Conservation (phyloP, 2,329 filamentous ascomycete species). For the Diaporthe vexans region DNA sequence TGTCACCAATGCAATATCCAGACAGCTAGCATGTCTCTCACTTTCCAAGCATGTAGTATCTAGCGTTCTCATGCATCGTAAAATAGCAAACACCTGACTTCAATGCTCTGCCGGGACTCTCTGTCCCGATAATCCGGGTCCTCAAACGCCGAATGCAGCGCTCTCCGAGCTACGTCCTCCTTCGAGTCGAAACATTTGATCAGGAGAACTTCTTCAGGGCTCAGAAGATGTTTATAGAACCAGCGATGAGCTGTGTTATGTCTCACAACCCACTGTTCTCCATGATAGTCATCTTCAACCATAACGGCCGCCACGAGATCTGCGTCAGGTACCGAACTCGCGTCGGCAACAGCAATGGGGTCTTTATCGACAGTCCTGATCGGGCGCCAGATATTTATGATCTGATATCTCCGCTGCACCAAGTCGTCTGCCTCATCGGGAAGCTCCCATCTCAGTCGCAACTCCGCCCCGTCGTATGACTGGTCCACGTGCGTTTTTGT, state of each 20-base stretch:
- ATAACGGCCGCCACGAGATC: slow-evolving; percentile 57
- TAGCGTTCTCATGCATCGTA: background rate
- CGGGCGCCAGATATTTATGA: slow-evolving; percentile 63
- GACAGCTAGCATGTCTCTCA: no score
- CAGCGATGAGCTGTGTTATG: slow-evolving; percentile 50
- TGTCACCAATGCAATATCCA: no score
- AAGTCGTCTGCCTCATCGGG: slow-evolving; percentile 45
- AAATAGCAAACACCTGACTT: slow-evolving; percentile 39
- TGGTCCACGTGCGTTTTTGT: slow-evolving; percentile 64
- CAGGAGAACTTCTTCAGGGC: slow-evolving; percentile 66
- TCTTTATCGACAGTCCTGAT: slow-evolving; percentile 61
- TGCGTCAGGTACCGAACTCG: slow-evolving; percentile 52
- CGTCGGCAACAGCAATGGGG: slow-evolving; percentile 57
- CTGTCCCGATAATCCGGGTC: slow-evolving; percentile 54
- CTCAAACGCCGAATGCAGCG: slow-evolving; percentile 46
- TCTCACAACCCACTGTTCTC: slow-evolving; percentile 30
- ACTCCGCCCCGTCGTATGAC: slow-evolving; percentile 46
- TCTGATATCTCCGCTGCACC: slow-evolving; percentile 54
- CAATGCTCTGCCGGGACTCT: slow-evolving; percentile 39
- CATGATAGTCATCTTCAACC: slow-evolving; percentile 49
- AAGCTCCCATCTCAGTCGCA: slow-evolving; percentile 45
- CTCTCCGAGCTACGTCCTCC: slow-evolving; percentile 49
- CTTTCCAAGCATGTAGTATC: no score
- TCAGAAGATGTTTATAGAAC: slow-evolving; percentile 66
- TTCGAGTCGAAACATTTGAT: slow-evolving; percentile 73